Base-by-base conservation (phyloP, 768 basidiomycete species). In the Lactarius indigo region DNA sequence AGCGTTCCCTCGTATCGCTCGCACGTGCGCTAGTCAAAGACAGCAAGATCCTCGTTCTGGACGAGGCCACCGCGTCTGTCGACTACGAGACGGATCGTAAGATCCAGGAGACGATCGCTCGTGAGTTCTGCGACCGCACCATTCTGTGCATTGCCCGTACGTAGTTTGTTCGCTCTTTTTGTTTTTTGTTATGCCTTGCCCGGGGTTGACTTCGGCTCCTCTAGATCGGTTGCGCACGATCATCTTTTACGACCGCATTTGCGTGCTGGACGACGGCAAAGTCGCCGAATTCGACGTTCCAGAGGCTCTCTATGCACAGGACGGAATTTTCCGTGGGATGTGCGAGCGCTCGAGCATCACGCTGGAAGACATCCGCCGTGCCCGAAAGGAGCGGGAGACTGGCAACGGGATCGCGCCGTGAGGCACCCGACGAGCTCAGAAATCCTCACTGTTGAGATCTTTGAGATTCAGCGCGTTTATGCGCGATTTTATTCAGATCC, bases 281-380 rank as follows among this genome's bases (percentile, higher is more conserved):
- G 89, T 95, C 64, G 88, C 85, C 81, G 94, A 96, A 82, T 91
- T 91, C 72, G 93, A 94, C 74, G 88, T 90, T 3, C 93, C 94
- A 0, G 77, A 81, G 30, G 83, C 81, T 52, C 76, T 96, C 20
- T 94, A 85, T 76, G 71, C 75, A 8, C 66, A 78, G 3, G 80
- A 83, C 59, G 87, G 91, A 1, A 88, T 92, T 69, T 96, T 96
- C 81, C 83, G 86, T 44, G 85, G 86, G 57, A 95, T 96, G 92
- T 94, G 92, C 72, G 87, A 92, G 33, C 86, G 86, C 64, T 91
- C 90, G n/a, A 84, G 84, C 37, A 91, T 95, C 68, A 81, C 85
- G 18, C 73, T 88, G 13, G 85, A 88, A 42, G 93, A 95, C 74
- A 85, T 94, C 65, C 76, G 74, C 63, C 74, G 65, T 33, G 80